Evolutionary conservation across 176 grass and related monocot species (phyloP).

Genomic region (Rhynchospora tenuis): DNA sequence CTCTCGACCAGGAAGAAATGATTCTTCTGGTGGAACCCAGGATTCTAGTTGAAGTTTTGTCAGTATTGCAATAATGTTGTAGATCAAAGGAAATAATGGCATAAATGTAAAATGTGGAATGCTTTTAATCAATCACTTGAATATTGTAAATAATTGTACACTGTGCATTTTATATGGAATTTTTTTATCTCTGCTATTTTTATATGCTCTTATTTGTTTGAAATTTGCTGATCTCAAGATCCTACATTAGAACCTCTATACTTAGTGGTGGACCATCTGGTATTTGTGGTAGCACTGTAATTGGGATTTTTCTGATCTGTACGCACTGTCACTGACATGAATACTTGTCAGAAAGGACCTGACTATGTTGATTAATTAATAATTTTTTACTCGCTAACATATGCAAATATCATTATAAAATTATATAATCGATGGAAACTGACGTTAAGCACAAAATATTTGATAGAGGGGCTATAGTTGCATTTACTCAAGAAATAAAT

Average conservation of each 20-base stretch:
- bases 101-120: background rate
- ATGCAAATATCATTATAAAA: too few species aligned
- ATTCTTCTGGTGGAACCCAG: constrained; percentile 30
- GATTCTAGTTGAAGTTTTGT: constrained; percentile 26
- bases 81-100: background rate
- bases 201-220: background rate
- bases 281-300: background rate
- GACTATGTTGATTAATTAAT: too few species aligned
- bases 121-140: background rate
- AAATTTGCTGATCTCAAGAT: background rate
- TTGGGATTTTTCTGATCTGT: background rate
- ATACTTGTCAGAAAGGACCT: too few species aligned
- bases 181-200: background rate
- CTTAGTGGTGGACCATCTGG: background rate
- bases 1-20: constrained; percentile 48
- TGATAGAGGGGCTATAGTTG: too few species aligned
- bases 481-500: too few species aligned
- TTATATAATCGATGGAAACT: too few species aligned
- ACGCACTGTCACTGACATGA: too few species aligned
- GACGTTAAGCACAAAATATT: too few species aligned
- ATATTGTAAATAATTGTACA: constrained; percentile 12
- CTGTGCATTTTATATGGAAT: background rate
- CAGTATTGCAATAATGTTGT: background rate
- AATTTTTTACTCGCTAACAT: too few species aligned
- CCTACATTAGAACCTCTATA: background rate